Percentiles rank a stretch among this genome's conserved stretches.
These are phyloP conservation scores for Microbotryum intermedium DNA, from an alignment of 1,284 basidiomycete species.

Conservation along the genomic window DNA sequence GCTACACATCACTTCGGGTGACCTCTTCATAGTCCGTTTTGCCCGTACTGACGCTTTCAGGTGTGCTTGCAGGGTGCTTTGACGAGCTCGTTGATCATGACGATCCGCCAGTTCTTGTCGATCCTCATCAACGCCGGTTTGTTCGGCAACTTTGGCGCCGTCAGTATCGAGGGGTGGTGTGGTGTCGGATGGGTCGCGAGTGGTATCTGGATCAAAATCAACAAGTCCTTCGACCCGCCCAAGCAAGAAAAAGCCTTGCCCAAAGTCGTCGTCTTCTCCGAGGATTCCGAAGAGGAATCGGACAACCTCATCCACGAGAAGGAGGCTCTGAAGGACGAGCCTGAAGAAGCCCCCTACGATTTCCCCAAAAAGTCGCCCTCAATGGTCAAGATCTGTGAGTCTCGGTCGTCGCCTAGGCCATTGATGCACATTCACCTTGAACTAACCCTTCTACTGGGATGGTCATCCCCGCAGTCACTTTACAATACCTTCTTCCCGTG, in stretches of 20 bases:
- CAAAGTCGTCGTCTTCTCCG: not conserved
- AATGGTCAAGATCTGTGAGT: not conserved
- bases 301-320: slow-evolving; percentile 4
- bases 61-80: slow-evolving; percentile 15
- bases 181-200: slow-evolving; percentile 28
- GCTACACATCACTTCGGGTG: not conserved
- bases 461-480: not conserved
- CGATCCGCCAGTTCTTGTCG: slow-evolving; percentile 31
- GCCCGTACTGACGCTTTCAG: too few species aligned
- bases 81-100: slow-evolving; percentile 26
- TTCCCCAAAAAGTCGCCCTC: not conserved
- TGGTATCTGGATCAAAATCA: slow-evolving; percentile 29
- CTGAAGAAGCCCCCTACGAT: not conserved
- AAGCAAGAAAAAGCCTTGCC: not conserved
- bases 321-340: not conserved
- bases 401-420: not conserved
- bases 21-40: not conserved
- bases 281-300: not conserved
- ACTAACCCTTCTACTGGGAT: not conserved
- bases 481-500: slow-evolving; percentile 16
- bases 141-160: slow-evolving; percentile 29
- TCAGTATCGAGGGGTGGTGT: slow-evolving; percentile 23
- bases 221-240: slow-evolving; percentile 21
- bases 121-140: slow-evolving; percentile 34
- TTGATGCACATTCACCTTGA: not conserved